Conservation (phyloP, 805 yeast species). For the Candida peoriensis region DNA sequence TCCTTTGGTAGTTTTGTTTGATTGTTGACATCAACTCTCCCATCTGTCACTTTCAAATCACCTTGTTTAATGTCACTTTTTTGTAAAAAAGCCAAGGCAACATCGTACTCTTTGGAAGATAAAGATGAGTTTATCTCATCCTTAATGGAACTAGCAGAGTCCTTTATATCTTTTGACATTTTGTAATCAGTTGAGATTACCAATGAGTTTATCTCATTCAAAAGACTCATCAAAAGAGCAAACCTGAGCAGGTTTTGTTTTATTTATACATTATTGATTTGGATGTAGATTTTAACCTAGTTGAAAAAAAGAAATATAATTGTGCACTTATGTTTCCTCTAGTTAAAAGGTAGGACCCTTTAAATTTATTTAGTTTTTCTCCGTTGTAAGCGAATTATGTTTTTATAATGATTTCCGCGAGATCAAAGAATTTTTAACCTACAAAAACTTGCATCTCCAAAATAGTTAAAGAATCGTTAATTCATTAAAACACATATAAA, state of each 20-base stretch:
- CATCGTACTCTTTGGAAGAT: constrained; percentile 5
- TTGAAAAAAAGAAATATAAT: too few relatives aligned
- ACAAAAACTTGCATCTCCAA: too few relatives aligned
- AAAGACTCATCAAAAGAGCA: neutral
- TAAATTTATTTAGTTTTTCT: too few relatives aligned
- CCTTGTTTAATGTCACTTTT: neutral
- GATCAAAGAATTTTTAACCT: too few relatives aligned
- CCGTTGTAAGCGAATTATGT: too few relatives aligned
- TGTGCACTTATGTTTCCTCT: too few relatives aligned
- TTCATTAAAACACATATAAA: too few relatives aligned
- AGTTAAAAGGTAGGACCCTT: too few relatives aligned
- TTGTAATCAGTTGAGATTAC: neutral
- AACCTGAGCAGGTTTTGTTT: neutral
- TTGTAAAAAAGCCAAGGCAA: constrained; percentile 8
- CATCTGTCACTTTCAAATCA: neutral
- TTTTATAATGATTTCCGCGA: too few relatives aligned
- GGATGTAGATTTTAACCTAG: neutral
- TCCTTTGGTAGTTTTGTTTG: constrained; percentile 1
- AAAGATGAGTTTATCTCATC: too few relatives aligned
- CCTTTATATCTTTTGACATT: neutral
- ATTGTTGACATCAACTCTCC: constrained; percentile 1
- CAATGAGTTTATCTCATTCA: neutral
- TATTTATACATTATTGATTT: constrained; percentile 1
- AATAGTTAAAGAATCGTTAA: too few relatives aligned
- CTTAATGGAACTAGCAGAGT: neutral